A percentile compares a stretch with the other conserved stretches of the same genome.
Evolutionary conservation across 305 asterid genomes (phyloP).

Genomic region (Andrographis paniculata): DNA sequence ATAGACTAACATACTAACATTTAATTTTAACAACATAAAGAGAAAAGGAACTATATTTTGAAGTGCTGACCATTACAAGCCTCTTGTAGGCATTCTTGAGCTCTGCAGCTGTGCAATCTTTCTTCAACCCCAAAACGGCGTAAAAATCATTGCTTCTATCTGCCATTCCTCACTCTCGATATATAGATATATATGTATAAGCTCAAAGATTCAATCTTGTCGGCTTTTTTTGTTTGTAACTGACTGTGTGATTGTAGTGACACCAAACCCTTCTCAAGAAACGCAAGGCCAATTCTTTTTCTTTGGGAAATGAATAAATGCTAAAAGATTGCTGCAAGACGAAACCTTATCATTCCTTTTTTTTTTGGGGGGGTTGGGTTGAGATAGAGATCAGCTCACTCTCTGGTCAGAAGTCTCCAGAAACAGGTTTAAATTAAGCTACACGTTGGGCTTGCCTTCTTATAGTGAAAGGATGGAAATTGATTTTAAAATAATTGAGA

Average conservation of each 20-base stretch:
- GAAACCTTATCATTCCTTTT: conserved; percentile 18
- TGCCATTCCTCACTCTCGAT: conserved; percentile 37
- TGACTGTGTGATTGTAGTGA: too few species aligned
- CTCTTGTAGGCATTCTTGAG: conserved; percentile 58
- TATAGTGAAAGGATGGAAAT: conserved; percentile 8
- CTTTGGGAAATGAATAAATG: too few species aligned
- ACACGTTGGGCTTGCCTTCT: conserved; percentile 7
- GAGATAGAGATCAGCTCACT: conserved; percentile 3
- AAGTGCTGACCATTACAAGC: conserved; percentile 57
- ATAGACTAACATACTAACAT: neutral
- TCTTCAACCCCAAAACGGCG: conserved; percentile 47
- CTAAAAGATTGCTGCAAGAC: conserved; percentile 21
- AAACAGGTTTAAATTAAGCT: conserved; percentile 14
- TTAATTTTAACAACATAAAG: neutral
- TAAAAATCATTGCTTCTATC: conserved; percentile 45
- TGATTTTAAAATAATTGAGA: too few species aligned
- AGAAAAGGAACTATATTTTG: neutral
- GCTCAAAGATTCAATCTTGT: conserved; percentile 10
- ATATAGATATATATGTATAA: neutral
- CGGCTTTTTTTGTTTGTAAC: too few species aligned
- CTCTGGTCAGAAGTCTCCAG: conserved; percentile 38
- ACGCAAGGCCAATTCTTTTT: too few species aligned
- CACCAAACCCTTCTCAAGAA: neutral
- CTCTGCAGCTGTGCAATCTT: conserved; percentile 43
- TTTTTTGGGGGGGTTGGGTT: neutral